These are phyloP conservation scores for Solanum raphanifolium DNA, from an alignment of 257 asterid genomes.

Conservation along the genomic window DNA sequence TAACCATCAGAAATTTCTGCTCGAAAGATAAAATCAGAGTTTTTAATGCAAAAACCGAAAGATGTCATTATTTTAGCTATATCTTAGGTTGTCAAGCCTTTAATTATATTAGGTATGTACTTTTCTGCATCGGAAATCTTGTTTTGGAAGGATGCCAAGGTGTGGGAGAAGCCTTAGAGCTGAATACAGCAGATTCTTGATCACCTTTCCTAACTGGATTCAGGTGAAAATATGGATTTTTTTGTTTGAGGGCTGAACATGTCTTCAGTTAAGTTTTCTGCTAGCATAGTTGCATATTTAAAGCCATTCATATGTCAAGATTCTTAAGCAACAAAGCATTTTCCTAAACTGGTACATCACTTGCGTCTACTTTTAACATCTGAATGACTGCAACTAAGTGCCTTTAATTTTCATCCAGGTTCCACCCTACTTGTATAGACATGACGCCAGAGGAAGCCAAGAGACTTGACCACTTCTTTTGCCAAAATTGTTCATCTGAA, in stretches of 20 bases:
- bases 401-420: conserved; percentile 43
- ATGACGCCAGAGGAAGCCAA: conserved; percentile 72
- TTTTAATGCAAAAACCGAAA: neutral
- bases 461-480: conserved; percentile 60
- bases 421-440: conserved; percentile 73
- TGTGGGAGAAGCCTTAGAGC: neutral
- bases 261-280: neutral
- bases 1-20: neutral
- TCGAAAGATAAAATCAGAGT: neutral
- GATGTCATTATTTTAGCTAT: neutral
- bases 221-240: neutral
- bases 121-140: neutral
- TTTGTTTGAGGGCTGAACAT: neutral
- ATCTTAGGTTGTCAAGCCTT: neutral
- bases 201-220: neutral
- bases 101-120: neutral
- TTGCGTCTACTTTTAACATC: neutral
- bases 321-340: neutral
- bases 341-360: neutral
- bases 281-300: neutral
- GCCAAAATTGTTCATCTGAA: conserved; percentile 62
- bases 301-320: neutral
- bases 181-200: neutral
- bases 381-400: neutral
- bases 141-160: neutral